A percentile compares a stretch with the other conserved stretches of the same genome.
Evolutionary conservation across 2,329 filamentous ascomycete genomes (phyloP).

Genomic region (Fusarium protoensiforme): DNA sequence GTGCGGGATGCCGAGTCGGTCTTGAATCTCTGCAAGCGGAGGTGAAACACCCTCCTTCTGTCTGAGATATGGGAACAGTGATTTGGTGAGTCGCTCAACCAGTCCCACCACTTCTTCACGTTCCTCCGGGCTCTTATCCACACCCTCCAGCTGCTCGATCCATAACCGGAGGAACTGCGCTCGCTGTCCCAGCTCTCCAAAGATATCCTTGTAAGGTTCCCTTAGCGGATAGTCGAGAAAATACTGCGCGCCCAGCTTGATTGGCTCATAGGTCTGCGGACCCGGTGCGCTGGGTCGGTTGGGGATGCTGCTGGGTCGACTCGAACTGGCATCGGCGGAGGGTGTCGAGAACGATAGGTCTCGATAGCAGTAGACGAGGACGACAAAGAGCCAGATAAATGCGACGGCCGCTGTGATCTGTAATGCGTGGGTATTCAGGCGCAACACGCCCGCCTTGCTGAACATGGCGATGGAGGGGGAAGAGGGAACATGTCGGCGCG

Average conservation of each 20-base stretch:
- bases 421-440: conserved; percentile 11
- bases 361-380: conserved; percentile 8
- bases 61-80: conserved; percentile 43
- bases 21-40: conserved; percentile 20
- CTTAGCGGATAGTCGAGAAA: conserved; percentile 45
- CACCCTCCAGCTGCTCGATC: conserved; percentile 25
- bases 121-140: neutral
- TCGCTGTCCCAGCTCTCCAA: conserved; percentile 48
- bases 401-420: conserved; percentile 16
- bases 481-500: neutral
- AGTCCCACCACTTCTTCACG: conserved; percentile 17
- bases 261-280: neutral
- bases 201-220: conserved; percentile 45
- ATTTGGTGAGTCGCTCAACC: neutral
- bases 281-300: neutral
- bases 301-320: neutral
- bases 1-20: conserved; percentile 18
- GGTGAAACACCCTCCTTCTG: conserved; percentile 12
- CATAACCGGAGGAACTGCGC: conserved; percentile 27
- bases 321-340: neutral
- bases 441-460: neutral
- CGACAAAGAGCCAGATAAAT: conserved; percentile 25
- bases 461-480: conserved; percentile 5
- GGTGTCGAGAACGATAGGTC: neutral
- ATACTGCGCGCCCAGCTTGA: conserved; percentile 30